phyloP scores from a whole-genome alignment of 805 yeast species.

The Tetrapisispora nanseiensis region DNA sequence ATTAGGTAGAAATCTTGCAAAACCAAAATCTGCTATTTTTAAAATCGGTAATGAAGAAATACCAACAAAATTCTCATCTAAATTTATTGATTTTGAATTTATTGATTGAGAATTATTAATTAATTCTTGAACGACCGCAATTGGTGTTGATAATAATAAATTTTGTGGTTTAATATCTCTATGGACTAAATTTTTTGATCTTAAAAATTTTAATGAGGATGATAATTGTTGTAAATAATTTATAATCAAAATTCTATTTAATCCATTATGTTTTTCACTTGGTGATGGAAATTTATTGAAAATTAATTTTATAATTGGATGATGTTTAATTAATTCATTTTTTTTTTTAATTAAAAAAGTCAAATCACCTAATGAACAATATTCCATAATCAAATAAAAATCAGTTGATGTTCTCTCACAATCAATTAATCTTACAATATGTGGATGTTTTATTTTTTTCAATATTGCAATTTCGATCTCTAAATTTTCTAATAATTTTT shows the following conservation, averaged over 20 bases:
- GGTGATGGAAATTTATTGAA: conserved; percentile 81
- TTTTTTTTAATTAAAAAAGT: conserved; percentile 76
- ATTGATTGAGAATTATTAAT: too few species aligned
- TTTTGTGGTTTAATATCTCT: conserved; percentile 91
- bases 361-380: conserved; percentile 90
- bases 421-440: conserved; percentile 79
- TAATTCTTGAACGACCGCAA: conserved; percentile 32
- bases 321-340: conserved; percentile 57
- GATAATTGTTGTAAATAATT: conserved; percentile 84
- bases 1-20: conserved; percentile 88
- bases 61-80: conserved; percentile 58
- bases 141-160: conserved; percentile 63
- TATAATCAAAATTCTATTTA: conserved; percentile 65
- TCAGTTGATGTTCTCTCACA: conserved; percentile 68
- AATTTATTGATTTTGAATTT: too few species aligned
- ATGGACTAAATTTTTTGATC: conserved; percentile 80
- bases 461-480: conserved; percentile 88
- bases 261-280: conserved; percentile 57
- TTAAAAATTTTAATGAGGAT: conserved; percentile 70
- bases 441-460: conserved; percentile 84
- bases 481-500: conserved; percentile 79
- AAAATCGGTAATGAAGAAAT: conserved; percentile 81
- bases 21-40: conserved; percentile 95
- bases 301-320: conserved; percentile 70
- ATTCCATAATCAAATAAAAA: conserved; percentile 90